Percentiles rank a stretch among this genome's conserved stretches.
Evolutionary conservation across 163 green algal genomes (phyloP).

Genomic region (Volvox carteri): DNA sequence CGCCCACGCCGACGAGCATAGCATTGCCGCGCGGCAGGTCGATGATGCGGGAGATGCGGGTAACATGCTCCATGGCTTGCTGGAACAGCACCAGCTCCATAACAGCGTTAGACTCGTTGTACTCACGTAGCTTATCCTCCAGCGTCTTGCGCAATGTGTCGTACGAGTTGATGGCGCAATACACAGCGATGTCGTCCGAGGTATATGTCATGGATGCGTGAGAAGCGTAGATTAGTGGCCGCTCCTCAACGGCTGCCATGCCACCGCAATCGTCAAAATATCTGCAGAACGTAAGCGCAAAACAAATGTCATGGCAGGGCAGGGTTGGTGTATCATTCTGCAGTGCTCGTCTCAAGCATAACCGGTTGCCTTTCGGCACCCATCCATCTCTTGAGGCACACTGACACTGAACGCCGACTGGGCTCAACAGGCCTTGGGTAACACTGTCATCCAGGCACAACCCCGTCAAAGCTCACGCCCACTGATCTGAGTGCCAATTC

Average conservation of each 20-base stretch:
- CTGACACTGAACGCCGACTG: no score
- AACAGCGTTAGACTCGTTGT: constrained; percentile 81
- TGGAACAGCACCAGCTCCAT: constrained; percentile 87
- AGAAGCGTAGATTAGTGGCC: constrained; percentile 79
- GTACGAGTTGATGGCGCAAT: constrained; percentile 67
- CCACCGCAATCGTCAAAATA: constrained; percentile 55
- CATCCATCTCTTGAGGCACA: no score
- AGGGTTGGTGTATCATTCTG: no score
- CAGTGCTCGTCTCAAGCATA: no score
- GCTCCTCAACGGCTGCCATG: constrained; percentile 74
- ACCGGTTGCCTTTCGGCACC: no score
- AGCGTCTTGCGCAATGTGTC: constrained; percentile 82
- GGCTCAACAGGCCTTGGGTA: no score
- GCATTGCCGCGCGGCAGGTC: constrained; percentile 86
- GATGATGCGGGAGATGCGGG: constrained; percentile 85
- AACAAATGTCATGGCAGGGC: no score
- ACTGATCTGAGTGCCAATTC: no score
- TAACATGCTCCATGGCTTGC: constrained; percentile 87
- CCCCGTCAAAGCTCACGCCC: no score
- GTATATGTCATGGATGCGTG: constrained; percentile 57
- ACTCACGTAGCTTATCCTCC: constrained; percentile 84
- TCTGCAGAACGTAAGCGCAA: neutral
- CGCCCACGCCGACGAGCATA: constrained; percentile 77
- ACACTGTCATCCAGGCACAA: no score
- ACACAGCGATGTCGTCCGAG: constrained; percentile 64